Conservation (phyloP, 495 filamentous ascomycete genomes). For the Usnea hakonensis region DNA sequence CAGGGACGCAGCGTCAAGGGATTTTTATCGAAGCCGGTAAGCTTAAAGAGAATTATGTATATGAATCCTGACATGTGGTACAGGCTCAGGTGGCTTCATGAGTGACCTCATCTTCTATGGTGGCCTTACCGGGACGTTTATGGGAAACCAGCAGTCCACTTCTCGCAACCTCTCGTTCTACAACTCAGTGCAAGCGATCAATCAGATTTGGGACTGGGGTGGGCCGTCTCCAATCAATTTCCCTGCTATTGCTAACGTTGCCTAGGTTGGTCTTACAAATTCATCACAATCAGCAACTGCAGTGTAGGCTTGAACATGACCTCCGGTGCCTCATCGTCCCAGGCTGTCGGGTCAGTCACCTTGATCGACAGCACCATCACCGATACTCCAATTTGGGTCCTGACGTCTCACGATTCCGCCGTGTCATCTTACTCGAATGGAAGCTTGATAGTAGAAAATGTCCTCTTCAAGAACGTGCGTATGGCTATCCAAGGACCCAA, state of each 20-base stretch:
- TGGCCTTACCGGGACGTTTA: conserved; percentile 53
- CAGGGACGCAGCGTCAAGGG: conserved; percentile 60
- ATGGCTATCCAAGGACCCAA: conserved; percentile 50
- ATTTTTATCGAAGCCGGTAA: conserved; percentile 67
- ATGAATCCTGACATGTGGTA: neutral
- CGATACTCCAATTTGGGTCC: conserved; percentile 55
- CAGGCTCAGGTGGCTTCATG: conserved; percentile 66
- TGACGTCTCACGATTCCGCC: conserved; percentile 42
- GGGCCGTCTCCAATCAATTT: neutral
- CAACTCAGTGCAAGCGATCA: conserved; percentile 52
- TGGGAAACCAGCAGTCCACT: conserved; percentile 79
- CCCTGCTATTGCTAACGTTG: neutral
- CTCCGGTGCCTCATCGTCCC: conserved; percentile 30
- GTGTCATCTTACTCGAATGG: conserved; percentile 36
- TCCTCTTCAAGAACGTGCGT: conserved; percentile 52
- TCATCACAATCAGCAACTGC: conserved; percentile 43
- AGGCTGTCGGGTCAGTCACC: conserved; percentile 41
- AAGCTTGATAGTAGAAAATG: conserved; percentile 60
- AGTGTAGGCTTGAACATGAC: conserved; percentile 43
- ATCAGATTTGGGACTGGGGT: conserved; percentile 50
- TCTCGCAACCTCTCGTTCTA: conserved; percentile 66
- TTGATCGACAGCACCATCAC: conserved; percentile 52
- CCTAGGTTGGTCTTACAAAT: conserved; percentile 46
- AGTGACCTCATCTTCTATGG: conserved; percentile 59
- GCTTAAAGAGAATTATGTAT: conserved; percentile 2